Evolutionary conservation across 1,139 yeast species (phyloP), one percentile per base, ranked within the genome.

Genomic region (Kluyveromyces marxianus): DNA sequence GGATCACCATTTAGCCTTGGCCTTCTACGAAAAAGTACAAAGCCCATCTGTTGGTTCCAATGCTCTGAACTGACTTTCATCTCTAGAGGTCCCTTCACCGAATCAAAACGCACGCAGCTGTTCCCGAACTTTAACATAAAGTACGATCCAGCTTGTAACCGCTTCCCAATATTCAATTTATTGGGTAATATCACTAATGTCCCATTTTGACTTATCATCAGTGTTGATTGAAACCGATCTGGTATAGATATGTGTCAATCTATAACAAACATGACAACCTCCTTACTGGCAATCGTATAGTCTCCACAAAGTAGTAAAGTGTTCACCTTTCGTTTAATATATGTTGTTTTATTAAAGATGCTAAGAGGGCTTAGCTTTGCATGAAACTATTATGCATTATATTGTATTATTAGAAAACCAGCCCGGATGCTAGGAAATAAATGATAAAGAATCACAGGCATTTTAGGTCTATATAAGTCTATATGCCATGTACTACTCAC

Each of bases 41-140:
- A 28, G 26, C 48, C 47, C 25, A 48, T n/a, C 2, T 48, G 4
- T 27, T 29, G 24, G 38, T 35, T 24, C 38, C 45, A 43, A 24
- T 44, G 48, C 5, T 39, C 28, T 2, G 35, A 28, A 8, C 28
- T 37, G 14, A 49, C 28, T 4, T 42, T 39, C 27, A 48, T 33
- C 8, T 28, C 42, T 4, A 49, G 24, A 21, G 36, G 45, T 25
- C 46, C 46, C 25, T 30, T 26, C 3, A 37, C 29, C 8, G 32
- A 41, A 32, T 44, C 44, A 29, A 49, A 49, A 10, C 52, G 35
- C 7, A 48, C 33, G 30, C 46, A 44, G 14, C 42, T 35, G 10
- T 48, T 35, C 25, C 49, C 50, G 8, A 41, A 42, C 32, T 44
- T 44, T 4, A 49, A 8, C n/a, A 41, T 43, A 36, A 46, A 50